Evolutionary conservation across 805 yeast genomes (phyloP).

Genomic region (Metschnikowia arizonensis): DNA sequence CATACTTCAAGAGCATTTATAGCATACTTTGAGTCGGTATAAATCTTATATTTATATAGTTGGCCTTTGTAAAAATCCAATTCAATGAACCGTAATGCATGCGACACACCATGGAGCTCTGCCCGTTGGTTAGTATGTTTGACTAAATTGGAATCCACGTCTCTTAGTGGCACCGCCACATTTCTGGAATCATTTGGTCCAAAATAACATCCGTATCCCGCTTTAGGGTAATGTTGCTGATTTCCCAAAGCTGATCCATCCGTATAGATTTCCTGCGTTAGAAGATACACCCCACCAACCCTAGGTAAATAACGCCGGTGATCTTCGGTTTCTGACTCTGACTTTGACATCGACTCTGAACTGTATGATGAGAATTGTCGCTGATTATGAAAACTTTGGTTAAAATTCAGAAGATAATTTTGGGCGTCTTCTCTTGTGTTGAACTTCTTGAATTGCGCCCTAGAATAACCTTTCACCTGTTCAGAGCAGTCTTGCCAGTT

Average conservation of each 20-base stretch:
- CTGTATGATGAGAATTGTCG: too few relatives aligned
- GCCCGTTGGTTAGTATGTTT: slow-evolving; percentile 76
- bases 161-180: slow-evolving; percentile 48
- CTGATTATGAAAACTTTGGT: too few relatives aligned
- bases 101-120: slow-evolving; percentile 63
- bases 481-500: slow-evolving; percentile 56
- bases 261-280: slow-evolving; percentile 45
- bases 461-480: slow-evolving; percentile 52
- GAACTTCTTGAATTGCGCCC: slow-evolving; percentile 59
- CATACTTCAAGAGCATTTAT: slow-evolving; percentile 55
- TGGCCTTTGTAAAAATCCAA: slow-evolving; percentile 12
- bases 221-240: slow-evolving; percentile 38
- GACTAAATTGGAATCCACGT: slow-evolving; percentile 18
- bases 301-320: too few relatives aligned
- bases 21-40: slow-evolving; percentile 71
- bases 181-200: slow-evolving; percentile 55
- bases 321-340: too few relatives aligned
- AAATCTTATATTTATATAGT: slow-evolving; percentile 35
- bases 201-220: slow-evolving; percentile 77
- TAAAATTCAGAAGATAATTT: slow-evolving; percentile 19
- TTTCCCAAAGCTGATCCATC: slow-evolving; percentile 76
- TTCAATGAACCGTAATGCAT: slow-evolving; percentile 49
- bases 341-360: too few relatives aligned
- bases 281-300: too few relatives aligned
- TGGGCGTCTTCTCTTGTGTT: slow-evolving; percentile 45